Percentiles rank a stretch among this genome's conserved stretches.
Evolutionary conservation across 352 stramenopile genomes (phyloP).

Genomic region (Aphanomyces stellatus): DNA sequence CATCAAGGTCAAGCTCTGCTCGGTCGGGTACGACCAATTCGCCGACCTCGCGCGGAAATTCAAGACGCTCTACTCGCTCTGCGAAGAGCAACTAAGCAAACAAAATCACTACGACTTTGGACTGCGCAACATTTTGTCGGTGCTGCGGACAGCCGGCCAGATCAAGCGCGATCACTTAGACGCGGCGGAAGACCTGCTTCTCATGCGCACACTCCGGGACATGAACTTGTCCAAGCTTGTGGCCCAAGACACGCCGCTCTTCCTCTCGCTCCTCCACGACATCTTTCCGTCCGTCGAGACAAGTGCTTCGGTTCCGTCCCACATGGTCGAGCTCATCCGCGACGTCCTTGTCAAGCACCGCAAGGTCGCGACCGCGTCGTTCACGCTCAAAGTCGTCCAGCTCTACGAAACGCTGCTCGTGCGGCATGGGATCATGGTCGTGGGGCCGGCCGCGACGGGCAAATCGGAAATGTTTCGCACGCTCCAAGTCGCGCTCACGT

Average conservation of each 20-base stretch:
- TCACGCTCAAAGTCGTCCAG: conserved; percentile 87
- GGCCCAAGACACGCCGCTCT: conserved; percentile 86
- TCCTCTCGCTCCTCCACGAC: conserved; percentile 82
- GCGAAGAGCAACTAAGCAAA: conserved; percentile 90
- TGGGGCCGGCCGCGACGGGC: conserved; percentile 76
- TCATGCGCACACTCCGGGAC: conserved; percentile 93
- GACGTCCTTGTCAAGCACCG: conserved; percentile 63
- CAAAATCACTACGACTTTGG: conserved; percentile 93
- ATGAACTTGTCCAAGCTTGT: conserved; percentile 93
- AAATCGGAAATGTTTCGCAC: conserved; percentile 67
- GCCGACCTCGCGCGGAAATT: conserved; percentile 93
- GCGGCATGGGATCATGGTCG: conserved; percentile 85
- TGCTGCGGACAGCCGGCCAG: conserved; percentile 91
- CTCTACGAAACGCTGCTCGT: conserved; percentile 91
- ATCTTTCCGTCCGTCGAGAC: conserved; percentile 73
- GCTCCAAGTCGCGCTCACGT: conserved; percentile 53
- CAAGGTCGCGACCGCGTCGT: conserved; percentile 53
- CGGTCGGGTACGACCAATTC: conserved; percentile 86
- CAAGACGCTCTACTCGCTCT: conserved; percentile 92
- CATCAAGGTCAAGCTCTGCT: conserved; percentile 91
- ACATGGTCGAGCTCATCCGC: conserved; percentile 60
- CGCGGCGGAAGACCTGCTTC: conserved; percentile 87
- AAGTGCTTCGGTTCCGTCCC: conserved; percentile 45
- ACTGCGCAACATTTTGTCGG: conserved; percentile 91
- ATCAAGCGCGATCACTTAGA: conserved; percentile 93